Base-by-base conservation (phyloP, 2,329 filamentous ascomycete genomes). In the Colletotrichum musae region DNA sequence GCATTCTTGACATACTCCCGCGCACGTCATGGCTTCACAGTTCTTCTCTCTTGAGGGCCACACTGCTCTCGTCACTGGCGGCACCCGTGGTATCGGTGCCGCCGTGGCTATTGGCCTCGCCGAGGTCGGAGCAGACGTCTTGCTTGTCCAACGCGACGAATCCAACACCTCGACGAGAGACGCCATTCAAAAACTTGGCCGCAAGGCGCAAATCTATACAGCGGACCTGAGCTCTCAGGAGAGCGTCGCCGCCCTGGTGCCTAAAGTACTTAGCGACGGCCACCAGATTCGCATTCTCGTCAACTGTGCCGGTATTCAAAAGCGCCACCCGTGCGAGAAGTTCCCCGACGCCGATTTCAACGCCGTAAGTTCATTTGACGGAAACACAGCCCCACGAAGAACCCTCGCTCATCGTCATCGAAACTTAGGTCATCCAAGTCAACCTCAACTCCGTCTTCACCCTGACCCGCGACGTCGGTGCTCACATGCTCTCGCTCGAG, bases 251-350 rank as follows among this genome's bases (percentile, higher is more conserved):
- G 80, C 81, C 0, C 84, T 95, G 2, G 82, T 89, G 1, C 88
- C 91, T 26, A 81, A 82, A 21, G 79, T 94, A 64, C 83, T 93
- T n/a, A 81, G 84, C 50, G 88, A 91, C 75, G 87, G 87, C 57
- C 86, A 90, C 77, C 77, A 89, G 76, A 89, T 97, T 72, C 88
- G 93, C 76, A 93, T 97, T 76, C 88, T 97, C 7, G 83, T 97
- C 74, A 97, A 95, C 83, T 95, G 93, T 81, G 94, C 93, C 18
- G 94, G 94, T 28, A 95, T 97, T 77, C 94, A 97, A 80, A 87
- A 90, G 71, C 87, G 94, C 15, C 92, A 96, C 79, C 89, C 93
- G 0, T 90, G 91, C 51, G 89, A 94, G 74, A 80, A 87, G 68
- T 97, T 97, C 77, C 93, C 93, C 0, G 89, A 92, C 77, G 81